These are phyloP conservation scores for Aschersonia sp. DNA, from an alignment of 2,329 filamentous ascomycete genomes.

Conservation along the genomic window DNA sequence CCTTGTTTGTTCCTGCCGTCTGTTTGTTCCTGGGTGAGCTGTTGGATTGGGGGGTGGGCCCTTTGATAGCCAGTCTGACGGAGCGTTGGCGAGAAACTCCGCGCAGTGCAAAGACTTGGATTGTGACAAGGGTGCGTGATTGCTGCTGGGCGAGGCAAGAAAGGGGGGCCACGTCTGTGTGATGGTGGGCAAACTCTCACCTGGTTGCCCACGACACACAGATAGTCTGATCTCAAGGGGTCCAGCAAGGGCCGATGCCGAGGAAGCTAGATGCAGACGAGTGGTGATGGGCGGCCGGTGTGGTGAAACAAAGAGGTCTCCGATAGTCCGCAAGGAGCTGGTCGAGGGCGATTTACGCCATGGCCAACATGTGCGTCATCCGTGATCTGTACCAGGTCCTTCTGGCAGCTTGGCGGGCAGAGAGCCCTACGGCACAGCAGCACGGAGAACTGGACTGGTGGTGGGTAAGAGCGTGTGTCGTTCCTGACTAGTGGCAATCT, in stretches of 20 bases:
- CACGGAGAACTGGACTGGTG: not conserved
- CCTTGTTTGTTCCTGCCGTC: no score
- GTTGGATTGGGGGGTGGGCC: no score
- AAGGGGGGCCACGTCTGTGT: not conserved
- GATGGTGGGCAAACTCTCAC: not conserved
- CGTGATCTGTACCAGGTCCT: not conserved
- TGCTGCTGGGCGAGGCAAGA: not conserved
- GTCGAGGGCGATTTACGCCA: no score
- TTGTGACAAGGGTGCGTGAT: not conserved
- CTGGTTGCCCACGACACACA: not conserved
- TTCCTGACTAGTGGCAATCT: constrained; percentile 6
- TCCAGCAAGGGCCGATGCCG: not conserved
- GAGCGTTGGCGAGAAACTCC: no score
- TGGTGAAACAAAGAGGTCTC: no score
- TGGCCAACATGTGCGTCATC: no score
- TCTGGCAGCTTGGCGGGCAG: not conserved
- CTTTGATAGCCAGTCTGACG: no score
- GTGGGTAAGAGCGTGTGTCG: constrained; percentile 1
- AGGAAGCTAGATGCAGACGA: not conserved
- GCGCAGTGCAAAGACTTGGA: no score
- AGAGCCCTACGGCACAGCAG: not conserved
- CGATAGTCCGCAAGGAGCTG: no score
- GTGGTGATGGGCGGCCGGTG: not conserved
- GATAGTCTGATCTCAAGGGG: not conserved
- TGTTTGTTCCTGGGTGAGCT: no score